Base-by-base conservation (phyloP, 2,329 filamentous ascomycete species). In the Fusarium ramigenum region DNA sequence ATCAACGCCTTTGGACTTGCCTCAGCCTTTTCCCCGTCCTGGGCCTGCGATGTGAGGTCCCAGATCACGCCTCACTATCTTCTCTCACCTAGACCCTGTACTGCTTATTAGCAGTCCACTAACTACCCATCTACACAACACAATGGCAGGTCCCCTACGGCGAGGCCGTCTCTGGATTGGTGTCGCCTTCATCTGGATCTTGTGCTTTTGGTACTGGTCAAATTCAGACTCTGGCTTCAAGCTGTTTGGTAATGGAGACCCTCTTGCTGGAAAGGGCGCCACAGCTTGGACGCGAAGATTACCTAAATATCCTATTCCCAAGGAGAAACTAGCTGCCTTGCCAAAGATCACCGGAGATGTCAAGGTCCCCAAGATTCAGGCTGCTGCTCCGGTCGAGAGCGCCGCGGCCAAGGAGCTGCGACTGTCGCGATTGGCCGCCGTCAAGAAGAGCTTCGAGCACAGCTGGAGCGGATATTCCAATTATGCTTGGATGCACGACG, bases 401-500 rank as follows among this genome's bases (percentile, higher is more conserved):
- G 43, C 54, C 14, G 65, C 63, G 15, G 72, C 74, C 37, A 71
- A 71, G 25, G 76, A 80, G 64, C 82, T 85, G 39, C 77, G 83
- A 43, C 63, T 77, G 25, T 74, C 79, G 66, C 83, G 86, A 30
- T 76, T 83, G 50, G 73, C 77, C 19, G 85, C 85, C 28, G 85
- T 90, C 57, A 85, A 83, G 73, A 82, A 83, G 54, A 86, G 84
- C 72, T 90, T 90, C 72, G 69, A 82, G 49, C 87, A 87, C 75
- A 86, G 87, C 67, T 92, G 90, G 89, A 77, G 80, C 14, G 88
- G 87, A 19, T 93, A 93, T 80, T 89, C 87, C 75, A 84, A 85
- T 57, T 79, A 88, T 72, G 91, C 90, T 1, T 92, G 90, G 89
- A 84, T 87, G 78, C 85, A 87, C 60, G 90, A 92, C 78, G 90